Evolutionary conservation across 2,329 filamentous ascomycete species (phyloP).

Genomic region (Phaeosphaeria sp.): DNA sequence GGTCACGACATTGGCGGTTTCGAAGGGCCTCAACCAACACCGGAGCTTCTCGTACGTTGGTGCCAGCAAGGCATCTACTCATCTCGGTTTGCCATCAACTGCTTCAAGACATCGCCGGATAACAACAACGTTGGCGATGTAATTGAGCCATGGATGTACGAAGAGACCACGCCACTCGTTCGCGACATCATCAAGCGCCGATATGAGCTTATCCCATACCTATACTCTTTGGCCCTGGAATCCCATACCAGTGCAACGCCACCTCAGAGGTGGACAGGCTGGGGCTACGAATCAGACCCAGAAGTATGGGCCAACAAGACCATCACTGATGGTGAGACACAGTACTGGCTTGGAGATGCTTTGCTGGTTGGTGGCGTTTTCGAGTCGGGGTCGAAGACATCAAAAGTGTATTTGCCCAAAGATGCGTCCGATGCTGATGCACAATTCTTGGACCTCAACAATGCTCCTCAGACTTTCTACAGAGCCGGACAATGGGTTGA

Average conservation of each 20-base stretch:
- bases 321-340: slow-evolving; percentile 69
- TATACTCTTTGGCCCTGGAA: slow-evolving; percentile 69
- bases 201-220: slow-evolving; percentile 74
- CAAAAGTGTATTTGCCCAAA: slow-evolving; percentile 68
- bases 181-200: slow-evolving; percentile 71
- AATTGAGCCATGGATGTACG: slow-evolving; percentile 81
- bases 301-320: slow-evolving; percentile 67
- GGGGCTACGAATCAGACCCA: slow-evolving; percentile 72
- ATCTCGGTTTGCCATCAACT: slow-evolving; percentile 77
- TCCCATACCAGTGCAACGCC: slow-evolving; percentile 68
- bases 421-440: slow-evolving; percentile 50
- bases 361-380: slow-evolving; percentile 73
- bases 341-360: slow-evolving; percentile 75
- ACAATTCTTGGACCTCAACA: slow-evolving; percentile 70
- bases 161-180: slow-evolving; percentile 67
- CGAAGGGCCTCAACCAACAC: slow-evolving; percentile 73
- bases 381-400: slow-evolving; percentile 61
- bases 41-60: slow-evolving; percentile 75
- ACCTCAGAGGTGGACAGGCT: slow-evolving; percentile 75
- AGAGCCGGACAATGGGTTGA: slow-evolving; percentile 61
- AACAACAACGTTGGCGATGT: slow-evolving; percentile 74
- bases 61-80: slow-evolving; percentile 74
- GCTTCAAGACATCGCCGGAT: slow-evolving; percentile 72
- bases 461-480: slow-evolving; percentile 65
- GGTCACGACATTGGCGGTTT: slow-evolving; percentile 80